Percentiles rank a stretch among this genome's conserved stretches.
Evolutionary conservation across 139 green algal genomes (phyloP).

Genomic region (Chlamydomonas schloesseri): DNA sequence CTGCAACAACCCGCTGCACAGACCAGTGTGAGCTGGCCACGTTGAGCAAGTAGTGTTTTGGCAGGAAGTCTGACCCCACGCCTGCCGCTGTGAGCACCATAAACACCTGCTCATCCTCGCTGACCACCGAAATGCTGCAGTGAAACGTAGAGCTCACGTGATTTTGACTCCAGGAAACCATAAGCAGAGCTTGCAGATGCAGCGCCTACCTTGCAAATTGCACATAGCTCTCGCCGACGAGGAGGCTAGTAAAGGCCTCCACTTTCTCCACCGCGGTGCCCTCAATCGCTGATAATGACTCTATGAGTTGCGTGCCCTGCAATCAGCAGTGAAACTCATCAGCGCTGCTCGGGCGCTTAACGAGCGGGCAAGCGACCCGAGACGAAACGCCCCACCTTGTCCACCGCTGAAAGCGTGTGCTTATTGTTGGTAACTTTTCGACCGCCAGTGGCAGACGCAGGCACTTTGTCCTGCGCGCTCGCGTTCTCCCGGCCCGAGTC

Average conservation of each 20-base stretch:
- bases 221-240: constrained; percentile 41
- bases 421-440: constrained; percentile 11
- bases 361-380: too few relatives aligned
- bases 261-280: constrained; percentile 51
- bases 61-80: constrained; percentile 44
- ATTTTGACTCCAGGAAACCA: not conserved
- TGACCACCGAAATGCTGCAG: constrained; percentile 43
- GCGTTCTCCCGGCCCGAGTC: not conserved
- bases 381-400: constrained; percentile 18
- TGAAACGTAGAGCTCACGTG: not conserved
- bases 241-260: constrained; percentile 48
- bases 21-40: constrained; percentile 31
- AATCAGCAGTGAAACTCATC: not conserved
- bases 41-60: constrained; percentile 45
- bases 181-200: not conserved
- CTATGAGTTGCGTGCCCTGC: constrained; percentile 49
- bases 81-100: constrained; percentile 44
- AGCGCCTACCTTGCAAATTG: constrained; percentile 40
- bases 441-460: not conserved
- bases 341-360: too few relatives aligned
- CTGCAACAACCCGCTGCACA: constrained; percentile 37
- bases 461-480: not conserved
- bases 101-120: constrained; percentile 46
- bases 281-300: constrained; percentile 48
- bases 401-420: constrained; percentile 31